phyloP scores from a whole-genome alignment of 2,329 filamentous ascomycete species.

The Chaetomium globosum region DNA sequence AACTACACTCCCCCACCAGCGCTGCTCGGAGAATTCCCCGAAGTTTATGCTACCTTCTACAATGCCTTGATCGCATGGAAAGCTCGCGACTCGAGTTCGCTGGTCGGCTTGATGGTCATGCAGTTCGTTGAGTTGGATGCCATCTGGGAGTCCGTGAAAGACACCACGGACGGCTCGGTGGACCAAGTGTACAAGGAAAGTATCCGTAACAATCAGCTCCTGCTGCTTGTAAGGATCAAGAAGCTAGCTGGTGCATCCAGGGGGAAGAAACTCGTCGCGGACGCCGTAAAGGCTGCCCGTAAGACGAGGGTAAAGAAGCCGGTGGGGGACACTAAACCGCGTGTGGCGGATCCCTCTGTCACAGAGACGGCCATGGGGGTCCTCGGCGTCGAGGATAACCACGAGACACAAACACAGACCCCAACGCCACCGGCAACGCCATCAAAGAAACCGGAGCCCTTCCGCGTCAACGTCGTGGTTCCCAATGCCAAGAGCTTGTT shows the following conservation, averaged over 20 bases:
- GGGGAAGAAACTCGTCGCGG: conserved; percentile 72
- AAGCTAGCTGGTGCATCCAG: conserved; percentile 71
- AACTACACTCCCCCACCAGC: conserved; percentile 66
- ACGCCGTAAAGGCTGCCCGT: conserved; percentile 72
- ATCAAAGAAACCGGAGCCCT: conserved; percentile 44
- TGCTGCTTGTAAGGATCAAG: conserved; percentile 78
- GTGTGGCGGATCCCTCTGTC: conserved; percentile 58
- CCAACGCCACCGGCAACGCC: conserved; percentile 59
- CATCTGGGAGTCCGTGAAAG: conserved; percentile 81
- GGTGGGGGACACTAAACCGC: conserved; percentile 69
- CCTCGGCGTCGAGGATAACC: conserved; percentile 46
- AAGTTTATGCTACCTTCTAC: conserved; percentile 73
- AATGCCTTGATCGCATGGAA: conserved; percentile 85
- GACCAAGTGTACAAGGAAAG: conserved; percentile 77
- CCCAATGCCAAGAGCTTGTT: conserved; percentile 52
- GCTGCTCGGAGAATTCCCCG: conserved; percentile 63
- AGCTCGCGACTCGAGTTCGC: conserved; percentile 73
- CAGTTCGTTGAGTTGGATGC: conserved; percentile 83
- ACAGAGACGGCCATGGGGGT: conserved; percentile 46
- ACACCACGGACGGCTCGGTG: conserved; percentile 72
- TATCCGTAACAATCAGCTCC: conserved; percentile 78
- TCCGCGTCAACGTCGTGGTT: conserved; percentile 35
- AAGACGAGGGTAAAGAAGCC: conserved; percentile 67
- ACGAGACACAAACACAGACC: conserved; percentile 51
- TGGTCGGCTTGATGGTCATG: conserved; percentile 83